Evolutionary conservation across 352 stramenopile genomes (phyloP).

Genomic region (Pythium aquatile): DNA sequence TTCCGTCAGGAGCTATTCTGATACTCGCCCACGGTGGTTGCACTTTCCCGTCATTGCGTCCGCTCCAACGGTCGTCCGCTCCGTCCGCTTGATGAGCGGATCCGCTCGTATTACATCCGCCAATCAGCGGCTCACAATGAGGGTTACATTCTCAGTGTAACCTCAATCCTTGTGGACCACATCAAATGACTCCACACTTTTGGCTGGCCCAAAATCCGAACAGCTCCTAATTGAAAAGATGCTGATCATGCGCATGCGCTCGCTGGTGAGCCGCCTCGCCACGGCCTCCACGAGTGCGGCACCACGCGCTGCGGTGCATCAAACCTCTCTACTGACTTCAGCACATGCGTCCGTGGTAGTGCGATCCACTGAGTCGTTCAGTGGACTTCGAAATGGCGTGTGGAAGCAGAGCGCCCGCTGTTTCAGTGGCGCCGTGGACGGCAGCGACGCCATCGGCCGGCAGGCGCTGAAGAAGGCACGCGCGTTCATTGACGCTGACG

Average conservation of each 20-base stretch:
- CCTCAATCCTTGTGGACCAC: neutral
- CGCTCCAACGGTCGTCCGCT: neutral
- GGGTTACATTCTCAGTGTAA: neutral
- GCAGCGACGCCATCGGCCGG: constrained; percentile 14
- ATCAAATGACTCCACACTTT: neutral
- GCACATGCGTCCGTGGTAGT: neutral
- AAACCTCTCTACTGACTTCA: neutral
- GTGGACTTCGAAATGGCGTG: neutral
- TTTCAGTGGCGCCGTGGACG: neutral
- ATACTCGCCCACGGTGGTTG: neutral
- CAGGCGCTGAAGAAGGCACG: constrained; percentile 62
- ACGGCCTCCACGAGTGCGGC: neutral
- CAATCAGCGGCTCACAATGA: neutral
- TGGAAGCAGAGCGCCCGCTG: constrained; percentile 1
- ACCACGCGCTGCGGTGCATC: neutral
- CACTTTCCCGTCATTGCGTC: constrained; percentile 2
- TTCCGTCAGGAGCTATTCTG: neutral
- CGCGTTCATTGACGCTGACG: constrained; percentile 50
- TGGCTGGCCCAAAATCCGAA: constrained; percentile 3
- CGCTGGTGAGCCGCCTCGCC: neutral
- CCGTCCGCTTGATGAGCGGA: no score
- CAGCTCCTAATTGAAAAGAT: neutral
- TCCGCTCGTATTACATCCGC: neutral
- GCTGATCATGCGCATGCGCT: constrained; percentile 2
- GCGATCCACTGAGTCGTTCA: neutral